Percentiles rank a stretch among this genome's conserved stretches.
Conservation (phyloP, 2,329 filamentous ascomycete genomes). For the Aspergillus pseudoglaucus region DNA sequence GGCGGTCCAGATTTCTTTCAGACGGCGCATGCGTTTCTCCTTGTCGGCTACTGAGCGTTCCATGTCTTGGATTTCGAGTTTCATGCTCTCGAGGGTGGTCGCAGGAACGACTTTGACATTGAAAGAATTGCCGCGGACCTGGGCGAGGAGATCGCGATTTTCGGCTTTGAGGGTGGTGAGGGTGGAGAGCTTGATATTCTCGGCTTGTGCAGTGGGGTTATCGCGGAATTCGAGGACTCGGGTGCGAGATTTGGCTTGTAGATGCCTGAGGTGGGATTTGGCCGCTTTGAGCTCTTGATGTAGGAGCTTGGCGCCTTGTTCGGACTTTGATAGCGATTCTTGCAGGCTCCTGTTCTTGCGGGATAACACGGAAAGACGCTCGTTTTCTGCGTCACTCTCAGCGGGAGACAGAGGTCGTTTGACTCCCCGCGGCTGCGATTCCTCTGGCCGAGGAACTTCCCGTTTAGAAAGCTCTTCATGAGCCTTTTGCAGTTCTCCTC, state of each 20-base stretch:
- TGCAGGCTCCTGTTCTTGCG: conserved; percentile 84
- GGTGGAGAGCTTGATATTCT: conserved; percentile 76
- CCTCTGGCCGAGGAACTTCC: conserved; percentile 45
- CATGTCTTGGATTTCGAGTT: conserved; percentile 67
- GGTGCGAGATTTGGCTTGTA: conserved; percentile 64
- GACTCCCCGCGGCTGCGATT: conserved; percentile 42
- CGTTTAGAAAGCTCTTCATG: conserved; percentile 66
- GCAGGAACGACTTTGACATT: conserved; percentile 62
- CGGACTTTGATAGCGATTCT: conserved; percentile 63
- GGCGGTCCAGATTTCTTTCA: conserved; percentile 86
- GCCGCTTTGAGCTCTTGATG: conserved; percentile 68
- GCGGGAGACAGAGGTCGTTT: conserved; percentile 61
- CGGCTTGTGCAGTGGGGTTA: conserved; percentile 84
- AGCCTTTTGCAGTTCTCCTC: conserved; percentile 67
- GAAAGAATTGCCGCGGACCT: conserved; percentile 51
- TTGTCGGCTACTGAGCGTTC: conserved; percentile 61
- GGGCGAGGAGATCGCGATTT: conserved; percentile 73
- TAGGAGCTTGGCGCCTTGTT: conserved; percentile 64
- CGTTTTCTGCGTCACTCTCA: conserved; percentile 50
- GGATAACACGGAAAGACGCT: conserved; percentile 73
- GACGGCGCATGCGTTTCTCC: conserved; percentile 74
- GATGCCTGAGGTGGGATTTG: conserved; percentile 63
- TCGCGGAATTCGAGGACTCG: conserved; percentile 78
- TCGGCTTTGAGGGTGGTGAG: conserved; percentile 72
- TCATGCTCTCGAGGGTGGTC: conserved; percentile 67